Percentiles rank a stretch among this genome's conserved stretches.
Conservation (phyloP, 2,329 filamentous ascomycete species). For the Trichoderma brevicompactum region DNA sequence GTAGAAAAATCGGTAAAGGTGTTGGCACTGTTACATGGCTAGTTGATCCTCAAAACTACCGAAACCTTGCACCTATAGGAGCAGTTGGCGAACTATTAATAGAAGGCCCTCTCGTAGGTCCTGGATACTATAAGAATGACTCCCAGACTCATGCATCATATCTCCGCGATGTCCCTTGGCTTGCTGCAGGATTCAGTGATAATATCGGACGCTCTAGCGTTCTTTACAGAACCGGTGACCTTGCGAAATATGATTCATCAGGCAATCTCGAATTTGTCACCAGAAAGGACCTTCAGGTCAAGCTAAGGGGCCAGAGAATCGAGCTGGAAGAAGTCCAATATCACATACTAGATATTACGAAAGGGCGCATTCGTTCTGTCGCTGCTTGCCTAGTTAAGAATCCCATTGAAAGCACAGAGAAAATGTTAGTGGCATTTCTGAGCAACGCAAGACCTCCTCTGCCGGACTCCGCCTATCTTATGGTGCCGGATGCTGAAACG, state of each 20-base stretch:
- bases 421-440: background rate
- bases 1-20: slow-evolving; percentile 22
- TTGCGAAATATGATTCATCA: slow-evolving; percentile 8
- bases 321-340: slow-evolving; percentile 43
- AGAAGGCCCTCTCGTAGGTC: slow-evolving; percentile 36
- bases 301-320: slow-evolving; percentile 57
- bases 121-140: slow-evolving; percentile 32
- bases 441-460: background rate
- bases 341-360: background rate
- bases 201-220: background rate
- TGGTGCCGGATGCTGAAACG: background rate
- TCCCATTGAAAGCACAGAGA: background rate
- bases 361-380: background rate
- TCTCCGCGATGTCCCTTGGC: background rate
- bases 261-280: slow-evolving; percentile 25
- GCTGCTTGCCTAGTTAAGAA: background rate
- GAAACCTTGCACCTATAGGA: slow-evolving; percentile 34
- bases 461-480: background rate
- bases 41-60: slow-evolving; percentile 32
- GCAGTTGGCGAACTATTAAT: slow-evolving; percentile 37
- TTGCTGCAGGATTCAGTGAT: background rate
- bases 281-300: slow-evolving; percentile 60
- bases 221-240: slow-evolving; percentile 1
- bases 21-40: slow-evolving; percentile 35
- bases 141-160: background rate